Percentiles rank a stretch among this genome's conserved stretches.
These are phyloP conservation scores for Trametes punicea DNA, from an alignment of 768 basidiomycete species.

Conservation along the genomic window DNA sequence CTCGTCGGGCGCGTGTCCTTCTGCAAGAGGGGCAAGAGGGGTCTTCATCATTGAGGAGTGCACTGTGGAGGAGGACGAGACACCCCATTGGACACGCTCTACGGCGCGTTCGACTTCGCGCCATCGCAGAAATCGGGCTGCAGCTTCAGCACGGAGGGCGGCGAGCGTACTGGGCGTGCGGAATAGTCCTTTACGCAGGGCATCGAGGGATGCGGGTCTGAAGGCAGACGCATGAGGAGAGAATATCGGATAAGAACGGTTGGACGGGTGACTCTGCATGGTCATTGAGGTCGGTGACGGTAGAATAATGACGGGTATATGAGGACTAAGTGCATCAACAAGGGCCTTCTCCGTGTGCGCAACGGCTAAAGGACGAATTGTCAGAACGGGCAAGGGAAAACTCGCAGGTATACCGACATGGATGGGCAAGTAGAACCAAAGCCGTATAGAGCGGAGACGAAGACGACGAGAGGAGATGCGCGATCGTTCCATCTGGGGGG, in stretches of 20 bases:
- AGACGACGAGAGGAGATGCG: conserved; percentile 55
- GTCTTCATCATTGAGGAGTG: background rate
- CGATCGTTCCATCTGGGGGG: conserved; percentile 48
- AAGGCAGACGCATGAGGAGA: conserved; percentile 44
- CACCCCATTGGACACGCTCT: conserved; percentile 36
- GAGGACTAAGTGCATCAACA: conserved; percentile 45
- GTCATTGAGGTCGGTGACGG: conserved; percentile 26
- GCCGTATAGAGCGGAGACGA: conserved; percentile 59
- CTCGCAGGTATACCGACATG: conserved; percentile 35
- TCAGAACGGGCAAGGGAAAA: background rate
- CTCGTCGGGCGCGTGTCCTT: background rate
- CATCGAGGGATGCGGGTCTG: conserved; percentile 46
- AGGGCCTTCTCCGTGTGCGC: conserved; percentile 40
- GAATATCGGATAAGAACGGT: conserved; percentile 13
- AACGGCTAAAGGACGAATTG: conserved; percentile 24
- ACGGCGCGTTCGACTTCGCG: conserved; percentile 63
- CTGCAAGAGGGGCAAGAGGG: conserved; percentile 16
- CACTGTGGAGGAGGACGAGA: conserved; percentile 11
- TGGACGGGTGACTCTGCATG: background rate
- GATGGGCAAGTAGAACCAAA: conserved; percentile 49
- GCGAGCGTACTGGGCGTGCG: conserved; percentile 59
- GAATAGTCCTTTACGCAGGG: conserved; percentile 60
- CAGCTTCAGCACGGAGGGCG: conserved; percentile 57
- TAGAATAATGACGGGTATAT: conserved; percentile 58
- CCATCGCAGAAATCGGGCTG: conserved; percentile 70